Evolutionary conservation across 1,139 yeast genomes (phyloP), one percentile per base, ranked within the genome.

Genomic region (Sugiyamaella paludigena): DNA sequence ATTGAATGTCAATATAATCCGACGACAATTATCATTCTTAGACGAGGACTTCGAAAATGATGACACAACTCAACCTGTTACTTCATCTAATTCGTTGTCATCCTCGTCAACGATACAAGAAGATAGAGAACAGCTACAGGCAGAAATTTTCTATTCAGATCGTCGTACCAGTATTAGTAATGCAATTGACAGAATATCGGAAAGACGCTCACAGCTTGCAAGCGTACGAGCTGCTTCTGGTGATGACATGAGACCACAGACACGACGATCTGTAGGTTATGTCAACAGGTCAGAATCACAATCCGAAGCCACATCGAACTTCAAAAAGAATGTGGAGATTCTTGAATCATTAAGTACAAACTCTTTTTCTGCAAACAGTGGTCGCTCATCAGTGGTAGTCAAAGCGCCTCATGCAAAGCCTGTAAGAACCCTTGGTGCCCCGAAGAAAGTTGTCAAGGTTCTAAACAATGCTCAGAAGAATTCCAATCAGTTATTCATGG

Each of bases 261-360:
- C 15, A 19, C 40, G 45, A 11, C 36, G 45, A 13, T 37, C 43
- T 11, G 12, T 40, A 12, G 43, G 33, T 8, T 47, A 32, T 19
- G 24, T 19, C 5, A 37, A n/a, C 12, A 41, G 40, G 13, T 8
- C 27, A 13, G 36, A 28, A 19, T 33, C 43, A 7, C 31, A 19
- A 6, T 15, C 48, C 16, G 34, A 10, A 19, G 24, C 24, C 19
- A 28, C 40, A 7, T 9, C 36, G 10, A 31, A 40, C 3, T 15
- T 30, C 42, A 37, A 24, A 12, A 49, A 49, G 42, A 48, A 43
- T 27, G 53, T 49, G 12, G 53, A 49, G 40, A 48, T 49, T 16
- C 43, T 45, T 11, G 45, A 49, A 30, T 49, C 53, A 7, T 31
- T 49, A 32, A 48, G 37, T 24, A 31, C 45, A 8, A 40, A 42